phyloP scores from a whole-genome alignment of 371 early-diverging fungal genomes.

The Zopfochytrium polystomum region DNA sequence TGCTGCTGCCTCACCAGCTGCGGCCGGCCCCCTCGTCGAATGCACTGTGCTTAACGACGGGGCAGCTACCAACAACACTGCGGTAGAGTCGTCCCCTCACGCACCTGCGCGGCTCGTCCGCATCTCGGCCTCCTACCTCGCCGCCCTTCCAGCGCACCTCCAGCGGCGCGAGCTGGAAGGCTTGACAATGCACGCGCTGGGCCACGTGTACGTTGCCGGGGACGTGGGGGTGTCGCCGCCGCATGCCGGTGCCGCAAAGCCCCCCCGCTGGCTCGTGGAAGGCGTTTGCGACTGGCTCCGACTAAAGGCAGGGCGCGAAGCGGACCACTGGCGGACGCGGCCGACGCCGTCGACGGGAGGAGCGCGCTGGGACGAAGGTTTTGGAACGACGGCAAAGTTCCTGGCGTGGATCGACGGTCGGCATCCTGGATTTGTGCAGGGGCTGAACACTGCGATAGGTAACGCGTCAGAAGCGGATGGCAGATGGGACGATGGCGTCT shows the following conservation, averaged over 20 bases:
- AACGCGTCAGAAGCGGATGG: conserved; percentile 8
- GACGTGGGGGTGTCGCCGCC: conserved; percentile 1
- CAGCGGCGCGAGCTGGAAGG: too few relatives aligned
- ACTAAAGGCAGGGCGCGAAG: conserved; percentile 23
- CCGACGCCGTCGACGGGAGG: conserved; percentile 4
- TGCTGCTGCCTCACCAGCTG: too few relatives aligned
- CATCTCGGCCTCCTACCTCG: too few relatives aligned
- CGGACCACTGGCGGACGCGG: conserved; percentile 36
- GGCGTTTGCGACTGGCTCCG: conserved; percentile 45
- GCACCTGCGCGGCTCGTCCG: too few relatives aligned
- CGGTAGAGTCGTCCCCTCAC: too few relatives aligned
- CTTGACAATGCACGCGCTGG: too few relatives aligned
- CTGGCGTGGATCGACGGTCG: conserved; percentile 35
- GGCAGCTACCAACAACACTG: too few relatives aligned
- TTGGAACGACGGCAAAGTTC: conserved; percentile 40
- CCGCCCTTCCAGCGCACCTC: too few relatives aligned
- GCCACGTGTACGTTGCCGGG: neutral
- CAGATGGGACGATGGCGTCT: conserved; percentile 9
- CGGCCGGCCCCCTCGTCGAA: too few relatives aligned
- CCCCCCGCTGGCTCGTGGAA: conserved; percentile 35
- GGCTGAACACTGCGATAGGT: neutral
- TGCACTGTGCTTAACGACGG: too few relatives aligned
- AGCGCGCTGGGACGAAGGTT: conserved; percentile 36
- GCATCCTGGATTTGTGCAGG: neutral
- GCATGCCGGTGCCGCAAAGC: conserved; percentile 1